Percentiles rank a stretch among this genome's conserved stretches.
Evolutionary conservation across 139 green algal species (phyloP).

Genomic region (Zygnema cylindricum): DNA sequence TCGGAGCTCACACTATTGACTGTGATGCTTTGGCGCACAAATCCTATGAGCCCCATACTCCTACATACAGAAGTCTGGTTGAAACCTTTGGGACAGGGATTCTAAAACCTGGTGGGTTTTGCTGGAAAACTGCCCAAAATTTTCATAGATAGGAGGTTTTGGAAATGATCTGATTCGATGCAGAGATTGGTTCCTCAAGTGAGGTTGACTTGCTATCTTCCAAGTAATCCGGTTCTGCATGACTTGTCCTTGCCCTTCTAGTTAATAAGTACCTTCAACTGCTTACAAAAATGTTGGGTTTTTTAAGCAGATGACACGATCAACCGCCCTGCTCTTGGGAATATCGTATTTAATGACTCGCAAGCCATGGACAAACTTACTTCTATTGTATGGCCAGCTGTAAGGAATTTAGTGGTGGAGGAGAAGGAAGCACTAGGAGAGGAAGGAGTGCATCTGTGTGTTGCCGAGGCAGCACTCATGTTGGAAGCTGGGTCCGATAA

Average conservation of each 20-base stretch:
- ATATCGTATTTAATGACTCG: constrained; percentile 30
- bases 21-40: constrained; percentile 34
- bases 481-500: constrained; percentile 38
- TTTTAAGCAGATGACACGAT: constrained; percentile 42
- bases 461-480: constrained; percentile 48
- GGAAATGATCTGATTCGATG: no score
- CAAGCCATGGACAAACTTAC: constrained; percentile 32
- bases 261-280: no score
- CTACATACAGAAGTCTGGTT: constrained; percentile 6
- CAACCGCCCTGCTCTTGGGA: constrained; percentile 29
- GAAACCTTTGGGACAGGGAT: constrained; percentile 21
- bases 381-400: constrained; percentile 46
- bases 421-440: constrained; percentile 29
- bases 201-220: no score
- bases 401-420: constrained; percentile 34
- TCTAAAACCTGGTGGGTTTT: constrained; percentile 23
- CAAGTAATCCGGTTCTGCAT: no score
- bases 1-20: constrained; percentile 14
- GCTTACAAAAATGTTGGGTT: no score
- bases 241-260: no score
- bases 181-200: no score
- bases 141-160: no score
- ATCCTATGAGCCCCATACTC: constrained; percentile 35
- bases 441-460: constrained; percentile 12
- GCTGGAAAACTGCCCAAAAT: not conserved